Evolutionary conservation across 306 rosid species (phyloP), one percentile per base, ranked within the genome.

Genomic region (Hippophae gyantsensis): DNA sequence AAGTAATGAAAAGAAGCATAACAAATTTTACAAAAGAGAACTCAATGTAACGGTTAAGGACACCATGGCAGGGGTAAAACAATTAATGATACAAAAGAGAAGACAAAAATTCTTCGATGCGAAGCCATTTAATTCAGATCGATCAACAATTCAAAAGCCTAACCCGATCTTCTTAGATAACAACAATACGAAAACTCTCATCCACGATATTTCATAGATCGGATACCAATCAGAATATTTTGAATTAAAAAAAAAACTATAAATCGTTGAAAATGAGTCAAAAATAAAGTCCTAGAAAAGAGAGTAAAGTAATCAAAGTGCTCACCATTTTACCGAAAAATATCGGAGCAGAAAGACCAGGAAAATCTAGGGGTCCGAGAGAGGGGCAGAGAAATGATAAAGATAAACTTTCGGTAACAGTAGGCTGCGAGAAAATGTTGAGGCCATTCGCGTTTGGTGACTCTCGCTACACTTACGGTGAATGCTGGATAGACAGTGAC

Each of bases 291-390:
- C 55, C 14, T 7, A 56, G 47, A 45, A 40, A 55, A 13, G n/a
- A 13, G 10, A 52, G 58, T 12, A n/a, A 54, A 52, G 57, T 27
- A 45, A 67, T 41, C 7, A 51, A 49, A 64, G 42, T 6, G 40
- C 76, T 69, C 57, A 79, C 84, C 84, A 79, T 79, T 58, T 64
- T 64, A 2, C 49, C 62, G 74, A 63, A 49, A 54, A 77, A 64
- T 61, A 46, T 61, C 14, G 67, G 70, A 45, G 27, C 5, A 67
- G 60, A 48, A 68, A 56, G 51, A 32, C 38, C 13, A 74, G 74
- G 66, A 63, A 63, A 74, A 67, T 64, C 66, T 71, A 74, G 77
- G 75, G 75, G 69, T 60, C 42, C 58, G 6, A 47, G 47, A 64
- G 11, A 69, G 62, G 18, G 60, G 32, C 38, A 43, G 57, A 62